Evolutionary conservation across 2,329 filamentous ascomycete genomes (phyloP).

Genomic region (Colletotrichum sp.): DNA sequence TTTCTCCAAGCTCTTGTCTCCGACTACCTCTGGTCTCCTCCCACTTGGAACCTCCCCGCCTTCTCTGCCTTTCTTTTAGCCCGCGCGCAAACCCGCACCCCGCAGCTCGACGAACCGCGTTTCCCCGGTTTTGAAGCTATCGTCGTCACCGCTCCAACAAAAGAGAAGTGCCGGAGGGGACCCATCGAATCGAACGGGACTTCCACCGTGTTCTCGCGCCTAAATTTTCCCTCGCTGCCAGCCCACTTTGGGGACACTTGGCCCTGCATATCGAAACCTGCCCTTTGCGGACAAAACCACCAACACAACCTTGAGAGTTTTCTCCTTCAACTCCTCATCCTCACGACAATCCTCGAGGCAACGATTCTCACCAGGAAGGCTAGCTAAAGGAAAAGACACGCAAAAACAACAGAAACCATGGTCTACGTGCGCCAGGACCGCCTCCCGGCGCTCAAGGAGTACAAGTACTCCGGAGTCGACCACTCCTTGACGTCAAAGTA

Average conservation of each 20-base stretch:
- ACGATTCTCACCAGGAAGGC: neutral
- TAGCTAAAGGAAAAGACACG: neutral
- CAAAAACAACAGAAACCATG: slow-evolving; percentile 59
- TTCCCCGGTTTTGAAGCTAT: slow-evolving; percentile 11
- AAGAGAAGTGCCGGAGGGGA: neutral
- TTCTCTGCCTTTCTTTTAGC: neutral
- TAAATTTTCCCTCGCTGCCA: neutral
- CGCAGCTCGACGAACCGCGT: neutral
- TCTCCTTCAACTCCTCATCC: neutral
- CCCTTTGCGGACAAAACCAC: neutral
- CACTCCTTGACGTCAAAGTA: slow-evolving; percentile 90
- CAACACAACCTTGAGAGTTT: neutral
- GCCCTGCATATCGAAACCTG: slow-evolving; percentile 4
- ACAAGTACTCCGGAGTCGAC: slow-evolving; percentile 95
- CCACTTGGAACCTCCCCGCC: neutral
- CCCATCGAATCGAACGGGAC: neutral
- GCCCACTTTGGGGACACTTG: slow-evolving; percentile 1
- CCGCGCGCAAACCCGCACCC: neutral
- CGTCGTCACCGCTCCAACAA: slow-evolving; percentile 17
- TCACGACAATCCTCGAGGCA: neutral
- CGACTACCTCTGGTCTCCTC: neutral
- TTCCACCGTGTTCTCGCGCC: slow-evolving; percentile 2
- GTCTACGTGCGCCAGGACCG: slow-evolving; percentile 94
- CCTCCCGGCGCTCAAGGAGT: slow-evolving; percentile 86
- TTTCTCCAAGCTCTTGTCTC: neutral